A percentile compares a stretch with the other conserved stretches of the same genome.
These are phyloP conservation scores for Alternaria metachromatica DNA, from an alignment of 2,329 filamentous ascomycete species.

Conservation along the genomic window DNA sequence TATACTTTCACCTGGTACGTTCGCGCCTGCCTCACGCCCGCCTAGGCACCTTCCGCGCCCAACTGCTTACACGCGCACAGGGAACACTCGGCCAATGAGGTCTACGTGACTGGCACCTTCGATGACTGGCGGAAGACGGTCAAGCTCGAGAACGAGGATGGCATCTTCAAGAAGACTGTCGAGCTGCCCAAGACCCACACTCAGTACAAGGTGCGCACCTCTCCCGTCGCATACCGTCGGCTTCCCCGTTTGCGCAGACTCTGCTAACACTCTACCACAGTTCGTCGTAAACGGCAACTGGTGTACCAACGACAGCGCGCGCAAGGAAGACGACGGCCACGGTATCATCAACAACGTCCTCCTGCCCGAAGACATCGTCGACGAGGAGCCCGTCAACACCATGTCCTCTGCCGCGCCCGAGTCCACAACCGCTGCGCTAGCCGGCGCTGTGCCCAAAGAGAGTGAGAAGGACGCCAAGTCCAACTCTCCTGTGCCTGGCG, in stretches of 20 bases:
- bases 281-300: conserved; percentile 95
- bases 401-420: conserved; percentile 73
- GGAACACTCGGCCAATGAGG: conserved; percentile 82
- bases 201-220: conserved; percentile 83
- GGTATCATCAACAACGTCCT: conserved; percentile 96
- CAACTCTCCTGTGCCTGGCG: conserved; percentile 61
- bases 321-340: conserved; percentile 80
- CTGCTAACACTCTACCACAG: conserved; percentile 57
- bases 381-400: conserved; percentile 56
- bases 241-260: conserved; percentile 10
- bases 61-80: conserved; percentile 56
- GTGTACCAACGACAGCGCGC: conserved; percentile 80
- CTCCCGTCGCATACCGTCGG: conserved; percentile 1
- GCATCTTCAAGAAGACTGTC: conserved; percentile 80
- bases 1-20: conserved; percentile 75
- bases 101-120: conserved; percentile 95
- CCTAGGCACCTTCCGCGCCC: conserved; percentile 6
- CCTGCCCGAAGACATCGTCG: conserved; percentile 71
- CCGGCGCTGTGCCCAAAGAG: conserved; percentile 70
- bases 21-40: not conserved
- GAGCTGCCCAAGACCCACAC: conserved; percentile 75
- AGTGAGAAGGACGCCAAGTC: conserved; percentile 26
- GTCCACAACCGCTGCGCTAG: conserved; percentile 74
- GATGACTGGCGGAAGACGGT: conserved; percentile 91
- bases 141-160: conserved; percentile 76